Base-by-base conservation (phyloP, 768 basidiomycete genomes). In the Punctularia strigosozonata region DNA sequence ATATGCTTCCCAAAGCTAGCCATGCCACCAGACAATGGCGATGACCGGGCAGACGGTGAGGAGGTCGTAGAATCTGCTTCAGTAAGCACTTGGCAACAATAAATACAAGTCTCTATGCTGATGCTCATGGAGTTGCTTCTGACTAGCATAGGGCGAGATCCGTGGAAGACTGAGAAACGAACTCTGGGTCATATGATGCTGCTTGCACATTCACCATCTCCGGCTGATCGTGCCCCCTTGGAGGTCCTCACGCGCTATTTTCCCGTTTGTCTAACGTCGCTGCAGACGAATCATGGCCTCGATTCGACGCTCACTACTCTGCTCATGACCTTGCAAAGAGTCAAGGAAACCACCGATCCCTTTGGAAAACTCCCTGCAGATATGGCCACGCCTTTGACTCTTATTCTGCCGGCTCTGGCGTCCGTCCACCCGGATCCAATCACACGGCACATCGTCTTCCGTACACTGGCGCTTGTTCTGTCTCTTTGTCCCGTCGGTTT, bases 221-320 rank as follows among this genome's bases (percentile, higher is more conserved):
- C 26, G 33, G 10, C 26, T 38, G 14, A 7, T 25, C 12, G 23
- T 13, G 24, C 36, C 31, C 4, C 13, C 37, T n/a, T 23, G 49
- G 12, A 25, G 43, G 43, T 35, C 31, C 30, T 47, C n/a, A 38
- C 50, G 3, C 41, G 59, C 21, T 39, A 73, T 21, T 49, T 64
- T n/a, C 66, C 64, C 0, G 44, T 66, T 4, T 44, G 80, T 14
- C 43, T 77, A 19, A 51, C 62, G 12, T 71, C 70, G 2, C 52
- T 86, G 17, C 73, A 77, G 48, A 54, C 66, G 5, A 75, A 74
- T 45, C 47, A 58, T 21, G 61, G 68, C 3, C 51, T 82, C 15
- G 79, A 81, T 46, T 77, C 80, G 48, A 58, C 71, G 1, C 56
- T 85, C n/a, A 65, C 73, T 12, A 46, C 80, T 35, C 64, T 84